A percentile compares a stretch with the other conserved stretches of the same genome.
These are phyloP conservation scores for Hapsidospora chrysogenum DNA, from an alignment of 495 filamentous ascomycete species.

Conservation along the genomic window DNA sequence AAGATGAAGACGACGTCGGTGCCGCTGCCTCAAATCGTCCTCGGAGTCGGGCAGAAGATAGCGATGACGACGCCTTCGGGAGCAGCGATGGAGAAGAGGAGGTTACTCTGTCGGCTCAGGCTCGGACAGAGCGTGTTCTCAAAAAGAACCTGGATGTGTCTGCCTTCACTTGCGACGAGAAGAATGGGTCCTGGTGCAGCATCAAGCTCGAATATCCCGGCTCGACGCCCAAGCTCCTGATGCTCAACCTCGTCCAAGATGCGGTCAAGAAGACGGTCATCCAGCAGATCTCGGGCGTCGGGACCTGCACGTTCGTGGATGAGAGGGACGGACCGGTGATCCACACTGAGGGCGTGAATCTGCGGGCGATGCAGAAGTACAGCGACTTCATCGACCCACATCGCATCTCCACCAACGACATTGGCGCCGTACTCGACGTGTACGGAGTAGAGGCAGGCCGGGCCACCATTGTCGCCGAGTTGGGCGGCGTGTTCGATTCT, in stretches of 20 bases:
- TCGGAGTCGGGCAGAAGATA: slow-evolving; percentile 18
- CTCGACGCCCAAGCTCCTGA: slow-evolving; percentile 73
- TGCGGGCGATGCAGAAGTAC: slow-evolving; percentile 78
- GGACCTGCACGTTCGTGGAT: slow-evolving; percentile 48
- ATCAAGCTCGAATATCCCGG: slow-evolving; percentile 74
- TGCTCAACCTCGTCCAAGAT: slow-evolving; percentile 74
- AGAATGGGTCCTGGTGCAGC: slow-evolving; percentile 53
- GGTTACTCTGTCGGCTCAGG: slow-evolving; percentile 35
- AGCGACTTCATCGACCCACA: slow-evolving; percentile 76
- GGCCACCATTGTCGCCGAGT: slow-evolving; percentile 69
- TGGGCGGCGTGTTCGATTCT: slow-evolving; percentile 69
- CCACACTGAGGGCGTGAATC: slow-evolving; percentile 70
- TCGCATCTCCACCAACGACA: slow-evolving; percentile 79
- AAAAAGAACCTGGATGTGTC: slow-evolving; percentile 45
- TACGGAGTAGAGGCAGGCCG: slow-evolving; percentile 94
- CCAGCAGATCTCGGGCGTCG: slow-evolving; percentile 66
- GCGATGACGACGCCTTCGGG: slow-evolving; percentile 27
- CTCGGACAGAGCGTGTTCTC: slow-evolving; percentile 35
- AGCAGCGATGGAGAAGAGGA: slow-evolving; percentile 17
- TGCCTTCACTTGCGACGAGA: slow-evolving; percentile 65
- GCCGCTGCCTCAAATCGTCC: slow-evolving; percentile 16
- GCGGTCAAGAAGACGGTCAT: slow-evolving; percentile 63
- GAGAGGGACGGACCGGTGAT: slow-evolving; percentile 35
- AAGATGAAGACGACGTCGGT: slow-evolving; percentile 40
- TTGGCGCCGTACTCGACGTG: slow-evolving; percentile 59